Evolutionary conservation across 768 basidiomycete species (phyloP), one percentile per base, ranked within the genome.

Genomic region (Hericium alpestre): DNA sequence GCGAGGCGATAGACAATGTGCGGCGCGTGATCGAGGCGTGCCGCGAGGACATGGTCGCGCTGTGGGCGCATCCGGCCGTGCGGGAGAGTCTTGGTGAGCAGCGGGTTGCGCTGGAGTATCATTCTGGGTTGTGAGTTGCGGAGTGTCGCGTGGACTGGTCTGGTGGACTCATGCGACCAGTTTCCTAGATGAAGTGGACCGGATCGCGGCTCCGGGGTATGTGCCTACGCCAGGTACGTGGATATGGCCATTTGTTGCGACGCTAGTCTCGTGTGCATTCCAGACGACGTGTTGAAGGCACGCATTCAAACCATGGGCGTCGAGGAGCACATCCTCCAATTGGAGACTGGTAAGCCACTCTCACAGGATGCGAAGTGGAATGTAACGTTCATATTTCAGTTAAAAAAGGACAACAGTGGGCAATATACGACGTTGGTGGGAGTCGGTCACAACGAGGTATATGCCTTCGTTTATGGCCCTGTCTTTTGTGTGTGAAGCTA

Each of bases 341-440:
- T 82, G 59, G 80, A 84, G 65, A 65, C 67, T 18, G 66, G 76
- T 67, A 54, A 38, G 64, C 65, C 46, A 15, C 43, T n/a, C 8
- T 46, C 43, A 18, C 43, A n/a, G 43, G 7, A 10, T 46, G 43
- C n/a, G 6, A 18, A 10, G 9, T 32, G 32, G 32, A 7, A 32
- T 32, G 9, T 1, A 32, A 32, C 32, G 32, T 32, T 6, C 49
- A 39, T 25, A 22, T 32, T 10, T 25, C 55, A 18, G 58, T 63
- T 16, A 65, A 70, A 25, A 23, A 58, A 12, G 71, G 75, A 0
- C 75, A 73, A 51, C 66, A 77, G 18, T 86, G 84, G 83, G 73
- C 78, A 7, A 78, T 86, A 41, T 86, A 84, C 63, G 85, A 87
- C 59, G 80, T 86, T 16, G 82, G 83, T 22, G 86, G 84, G 0